phyloP scores from a whole-genome alignment of 129 eudicot genomes.

The Daucus carota region DH1_v3.0 NC_030382.2:46588501-46589000 shows the following conservation, averaged over 20 bases:
- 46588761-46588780: background rate
- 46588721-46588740: background rate
- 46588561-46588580: background rate
- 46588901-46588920: background rate
- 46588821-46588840: background rate
- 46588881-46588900: background rate
- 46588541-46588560: background rate
- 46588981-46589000: too few relatives aligned
- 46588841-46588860: background rate
- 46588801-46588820: background rate
- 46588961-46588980: too few relatives aligned
- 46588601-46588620: background rate
- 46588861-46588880: background rate
- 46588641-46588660: background rate
- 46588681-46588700: background rate
- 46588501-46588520: slow-evolving; percentile 84
- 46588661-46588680: background rate
- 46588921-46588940: too few relatives aligned
- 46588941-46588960: too few relatives aligned
- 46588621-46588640: background rate
- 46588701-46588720: background rate
- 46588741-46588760: background rate
- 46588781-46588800: background rate
- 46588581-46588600: background rate
- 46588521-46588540: slow-evolving; percentile 78